Conservation (phyloP, 345 rosid species). For the Moricandia moricandioides region DNA sequence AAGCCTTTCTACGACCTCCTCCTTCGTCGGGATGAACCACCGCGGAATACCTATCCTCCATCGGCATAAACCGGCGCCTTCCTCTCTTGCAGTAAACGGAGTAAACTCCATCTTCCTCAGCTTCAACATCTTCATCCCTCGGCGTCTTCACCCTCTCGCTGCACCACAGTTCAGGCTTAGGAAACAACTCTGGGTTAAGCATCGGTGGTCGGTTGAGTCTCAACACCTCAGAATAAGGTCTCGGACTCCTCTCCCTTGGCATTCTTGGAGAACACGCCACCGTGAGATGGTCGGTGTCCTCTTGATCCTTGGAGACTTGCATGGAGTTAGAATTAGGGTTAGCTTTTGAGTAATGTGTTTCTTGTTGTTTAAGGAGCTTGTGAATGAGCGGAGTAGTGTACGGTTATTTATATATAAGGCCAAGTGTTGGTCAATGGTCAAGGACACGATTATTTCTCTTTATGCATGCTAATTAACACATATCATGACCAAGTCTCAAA, state of each 20-base stretch:
- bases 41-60: slow-evolving; percentile 34
- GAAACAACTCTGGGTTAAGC: slow-evolving; percentile 16
- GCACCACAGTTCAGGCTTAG: background rate
- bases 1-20: slow-evolving; percentile 35
- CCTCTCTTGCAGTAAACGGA: slow-evolving; percentile 40
- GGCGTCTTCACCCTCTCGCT: slow-evolving; percentile 18
- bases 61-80: slow-evolving; percentile 22
- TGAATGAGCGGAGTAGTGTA: slow-evolving; percentile 20
- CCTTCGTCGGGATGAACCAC: slow-evolving; percentile 21
- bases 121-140: slow-evolving; percentile 1
- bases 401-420: slow-evolving; percentile 29
- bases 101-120: slow-evolving; percentile 29
- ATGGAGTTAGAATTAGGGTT: slow-evolving; percentile 10
- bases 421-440: slow-evolving; percentile 36
- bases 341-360: background rate
- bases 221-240: background rate
- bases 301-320: slow-evolving; percentile 27
- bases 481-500: slow-evolving; percentile 36
- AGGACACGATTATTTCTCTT: slow-evolving; percentile 29
- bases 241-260: slow-evolving; percentile 5
- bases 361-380: slow-evolving; percentile 30
- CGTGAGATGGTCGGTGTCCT: background rate
- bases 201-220: slow-evolving; percentile 30
- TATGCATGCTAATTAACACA: slow-evolving; percentile 32
- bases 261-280: slow-evolving; percentile 20